phyloP scores from a whole-genome alignment of 169 alveolate genomes.

The Cryptosporidium ubiquitum region DNA sequence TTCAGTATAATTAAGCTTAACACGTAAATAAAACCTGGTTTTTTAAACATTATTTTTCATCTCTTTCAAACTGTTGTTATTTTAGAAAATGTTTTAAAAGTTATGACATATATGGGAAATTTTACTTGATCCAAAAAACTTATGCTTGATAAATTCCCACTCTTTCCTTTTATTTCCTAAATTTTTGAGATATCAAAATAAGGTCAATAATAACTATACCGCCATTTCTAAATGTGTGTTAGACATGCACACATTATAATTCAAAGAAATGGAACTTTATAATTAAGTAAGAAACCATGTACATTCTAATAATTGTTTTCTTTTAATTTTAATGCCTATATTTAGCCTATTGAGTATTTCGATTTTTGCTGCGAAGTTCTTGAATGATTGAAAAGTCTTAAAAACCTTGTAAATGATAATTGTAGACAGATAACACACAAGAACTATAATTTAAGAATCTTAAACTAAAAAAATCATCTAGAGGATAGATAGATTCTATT shows the following conservation, averaged over 20 bases:
- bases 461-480: slow-evolving; percentile 5
- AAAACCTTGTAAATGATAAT: background rate
- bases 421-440: background rate
- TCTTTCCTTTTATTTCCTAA: background rate
- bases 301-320: background rate
- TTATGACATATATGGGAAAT: background rate
- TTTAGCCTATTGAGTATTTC: too few species aligned
- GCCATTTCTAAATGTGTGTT: slow-evolving; percentile 19
- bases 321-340: background rate
- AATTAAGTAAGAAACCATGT: background rate
- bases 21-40: background rate
- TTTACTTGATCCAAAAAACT: background rate
- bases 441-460: background rate
- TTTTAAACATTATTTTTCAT: slow-evolving; percentile 10
- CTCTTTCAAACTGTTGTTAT: background rate
- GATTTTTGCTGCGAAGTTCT: background rate
- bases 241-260: slow-evolving; percentile 17
- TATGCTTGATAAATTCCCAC: background rate
- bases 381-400: background rate
- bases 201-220: slow-evolving; percentile 1
- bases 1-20: background rate
- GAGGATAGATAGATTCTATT: background rate
- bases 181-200: background rate
- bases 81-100: background rate
- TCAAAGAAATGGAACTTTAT: background rate